Evolutionary conservation across 768 basidiomycete species (phyloP).

Genomic region (Tulasnella sp.): DNA sequence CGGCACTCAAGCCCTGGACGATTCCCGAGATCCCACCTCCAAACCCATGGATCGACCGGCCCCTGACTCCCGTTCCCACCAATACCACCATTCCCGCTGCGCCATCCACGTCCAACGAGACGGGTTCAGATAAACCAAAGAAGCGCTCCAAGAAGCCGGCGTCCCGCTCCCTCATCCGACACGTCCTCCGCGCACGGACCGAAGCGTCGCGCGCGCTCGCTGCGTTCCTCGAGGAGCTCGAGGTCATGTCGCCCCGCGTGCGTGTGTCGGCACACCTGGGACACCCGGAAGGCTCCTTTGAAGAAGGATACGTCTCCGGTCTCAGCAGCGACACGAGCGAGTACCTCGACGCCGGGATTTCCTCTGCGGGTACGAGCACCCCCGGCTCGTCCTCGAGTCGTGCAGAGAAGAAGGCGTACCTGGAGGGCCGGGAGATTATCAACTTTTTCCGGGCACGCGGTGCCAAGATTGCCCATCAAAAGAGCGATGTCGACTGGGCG

Average conservation of each 20-base stretch:
- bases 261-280: conserved; percentile 19
- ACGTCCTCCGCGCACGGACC: conserved; percentile 75
- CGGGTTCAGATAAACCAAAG: conserved; percentile 15
- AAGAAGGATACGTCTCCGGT: conserved; percentile 25
- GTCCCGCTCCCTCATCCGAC: conserved; percentile 72
- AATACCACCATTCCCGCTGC: conserved; percentile 18
- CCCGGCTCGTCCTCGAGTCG: conserved; percentile 19
- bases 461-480: conserved; percentile 49
- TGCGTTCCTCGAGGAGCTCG: conserved; percentile 53
- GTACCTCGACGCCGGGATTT: conserved; percentile 22
- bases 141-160: conserved; percentile 40
- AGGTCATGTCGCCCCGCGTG: conserved; percentile 14
- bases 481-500: conserved; percentile 58
- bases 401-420: conserved; percentile 35
- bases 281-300: conserved; percentile 32
- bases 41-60: conserved; percentile 55
- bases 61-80: conserved; percentile 16
- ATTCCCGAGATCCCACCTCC: conserved; percentile 51
- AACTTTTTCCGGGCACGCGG: conserved; percentile 55
- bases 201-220: conserved; percentile 70
- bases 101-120: conserved; percentile 23
- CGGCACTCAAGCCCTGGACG: conserved; percentile 63
- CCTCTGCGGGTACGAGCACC: conserved; percentile 21
- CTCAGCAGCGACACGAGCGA: conserved; percentile 18
- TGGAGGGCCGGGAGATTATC: conserved; percentile 60